phyloP scores from a whole-genome alignment of 345 rosid genomes.

The Gossypium stocksii region DNA sequence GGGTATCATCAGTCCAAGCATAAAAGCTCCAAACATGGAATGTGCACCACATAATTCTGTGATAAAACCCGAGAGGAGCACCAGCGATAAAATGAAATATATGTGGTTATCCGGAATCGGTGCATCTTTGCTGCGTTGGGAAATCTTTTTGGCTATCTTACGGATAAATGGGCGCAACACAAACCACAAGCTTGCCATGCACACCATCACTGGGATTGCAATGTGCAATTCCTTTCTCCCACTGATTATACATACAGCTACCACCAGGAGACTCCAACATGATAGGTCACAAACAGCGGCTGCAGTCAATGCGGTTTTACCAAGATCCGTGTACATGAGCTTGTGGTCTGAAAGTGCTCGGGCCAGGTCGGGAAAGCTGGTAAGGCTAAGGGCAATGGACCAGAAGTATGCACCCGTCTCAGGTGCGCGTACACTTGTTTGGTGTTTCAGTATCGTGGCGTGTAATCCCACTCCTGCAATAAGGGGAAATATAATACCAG shows the following conservation, averaged over 20 bases:
- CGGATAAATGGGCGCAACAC: slow-evolving; percentile 31
- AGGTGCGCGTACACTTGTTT: not conserved
- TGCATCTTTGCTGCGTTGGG: slow-evolving; percentile 16
- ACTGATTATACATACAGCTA: slow-evolving; percentile 12
- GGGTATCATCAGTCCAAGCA: slow-evolving; percentile 45
- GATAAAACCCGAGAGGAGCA: slow-evolving; percentile 25
- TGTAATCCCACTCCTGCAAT: slow-evolving; percentile 20
- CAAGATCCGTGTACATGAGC: slow-evolving; percentile 46
- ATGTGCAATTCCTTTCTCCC: not conserved
- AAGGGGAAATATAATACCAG: slow-evolving; percentile 28
- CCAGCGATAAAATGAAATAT: slow-evolving; percentile 24
- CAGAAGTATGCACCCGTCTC: slow-evolving; percentile 22
- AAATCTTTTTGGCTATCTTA: slow-evolving; percentile 16
- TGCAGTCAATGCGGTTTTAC: slow-evolving; percentile 32
- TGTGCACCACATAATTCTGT: slow-evolving; percentile 39
- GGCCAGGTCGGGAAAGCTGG: slow-evolving; percentile 45
- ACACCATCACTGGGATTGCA: slow-evolving; percentile 5
- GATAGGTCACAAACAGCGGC: slow-evolving; percentile 33
- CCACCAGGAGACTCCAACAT: slow-evolving; percentile 33
- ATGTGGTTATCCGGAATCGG: slow-evolving; percentile 18
- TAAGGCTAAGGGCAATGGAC: slow-evolving; percentile 36
- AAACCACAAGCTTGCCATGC: slow-evolving; percentile 24
- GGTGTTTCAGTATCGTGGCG: not conserved
- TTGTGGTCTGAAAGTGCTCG: slow-evolving; percentile 36
- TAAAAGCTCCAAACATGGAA: slow-evolving; percentile 41